phyloP scores from a whole-genome alignment of 1,284 basidiomycete species.

The Rhizopogon parksii region DNA sequence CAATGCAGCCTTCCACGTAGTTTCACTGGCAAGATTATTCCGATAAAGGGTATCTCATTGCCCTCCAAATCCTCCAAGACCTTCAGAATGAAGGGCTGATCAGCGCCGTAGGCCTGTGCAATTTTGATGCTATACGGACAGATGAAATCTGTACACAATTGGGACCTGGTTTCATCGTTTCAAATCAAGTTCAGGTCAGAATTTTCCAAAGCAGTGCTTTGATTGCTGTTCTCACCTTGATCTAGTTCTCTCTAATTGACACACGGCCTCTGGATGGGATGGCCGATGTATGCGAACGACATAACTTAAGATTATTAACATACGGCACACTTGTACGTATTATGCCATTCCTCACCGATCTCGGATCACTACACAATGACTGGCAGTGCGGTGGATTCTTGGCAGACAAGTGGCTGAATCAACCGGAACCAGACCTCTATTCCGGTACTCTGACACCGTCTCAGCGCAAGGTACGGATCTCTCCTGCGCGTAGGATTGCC shows the following conservation, averaged over 20 bases:
- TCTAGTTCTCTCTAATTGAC: slow-evolving; percentile 74
- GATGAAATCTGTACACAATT: slow-evolving; percentile 73
- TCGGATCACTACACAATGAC: slow-evolving; percentile 10
- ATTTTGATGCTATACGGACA: slow-evolving; percentile 68
- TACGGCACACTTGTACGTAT: slow-evolving; percentile 68
- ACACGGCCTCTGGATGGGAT: slow-evolving; percentile 70
- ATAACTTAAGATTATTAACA: slow-evolving; percentile 68
- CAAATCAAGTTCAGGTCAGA: slow-evolving; percentile 75
- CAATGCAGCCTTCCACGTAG: slow-evolving; percentile 28
- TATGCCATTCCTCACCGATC: background rate
- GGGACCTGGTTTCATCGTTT: slow-evolving; percentile 63
- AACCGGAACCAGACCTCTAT: slow-evolving; percentile 67
- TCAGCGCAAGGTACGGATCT: slow-evolving; percentile 58
- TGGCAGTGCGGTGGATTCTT: slow-evolving; percentile 75
- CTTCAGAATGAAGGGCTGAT: slow-evolving; percentile 60
- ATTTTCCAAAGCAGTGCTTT: slow-evolving; percentile 2
- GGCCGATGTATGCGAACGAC: slow-evolving; percentile 67
- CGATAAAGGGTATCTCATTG: slow-evolving; percentile 59
- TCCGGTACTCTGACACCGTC: slow-evolving; percentile 60
- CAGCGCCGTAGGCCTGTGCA: slow-evolving; percentile 65
- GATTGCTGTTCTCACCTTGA: slow-evolving; percentile 9
- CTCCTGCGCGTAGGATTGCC: background rate
- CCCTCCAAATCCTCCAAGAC: slow-evolving; percentile 52
- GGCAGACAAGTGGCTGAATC: slow-evolving; percentile 65
- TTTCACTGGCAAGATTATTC: slow-evolving; percentile 80